A percentile compares a stretch with the other conserved stretches of the same genome.
phyloP scores from a whole-genome alignment of 768 basidiomycete genomes.

The Pholiota microspora region DNA sequence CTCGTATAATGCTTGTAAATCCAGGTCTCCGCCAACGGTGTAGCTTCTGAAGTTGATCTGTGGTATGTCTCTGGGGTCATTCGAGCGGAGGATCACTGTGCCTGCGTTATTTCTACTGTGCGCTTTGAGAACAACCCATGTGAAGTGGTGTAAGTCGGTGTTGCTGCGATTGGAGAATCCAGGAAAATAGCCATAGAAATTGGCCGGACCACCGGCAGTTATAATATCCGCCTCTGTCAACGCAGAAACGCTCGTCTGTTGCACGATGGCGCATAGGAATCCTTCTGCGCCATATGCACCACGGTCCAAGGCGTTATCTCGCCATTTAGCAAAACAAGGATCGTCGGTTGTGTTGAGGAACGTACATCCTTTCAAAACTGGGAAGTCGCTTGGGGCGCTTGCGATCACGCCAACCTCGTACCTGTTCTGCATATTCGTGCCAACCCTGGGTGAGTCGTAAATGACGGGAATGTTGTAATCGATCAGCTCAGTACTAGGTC shows the following conservation, averaged over 20 bases:
- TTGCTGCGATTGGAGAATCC: not conserved
- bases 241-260: not conserved
- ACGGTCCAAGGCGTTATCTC: not conserved
- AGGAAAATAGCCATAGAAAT: not conserved
- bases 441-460: not conserved
- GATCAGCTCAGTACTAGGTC: not conserved
- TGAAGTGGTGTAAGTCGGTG: not conserved
- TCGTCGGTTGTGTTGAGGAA: not conserved
- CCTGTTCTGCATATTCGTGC: not conserved
- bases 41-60: not conserved
- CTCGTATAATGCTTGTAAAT: not conserved
- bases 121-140: not conserved
- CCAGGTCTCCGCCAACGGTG: not conserved
- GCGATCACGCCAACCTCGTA: not conserved
- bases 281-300: not conserved
- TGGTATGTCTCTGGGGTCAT: not conserved
- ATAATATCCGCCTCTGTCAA: not conserved
- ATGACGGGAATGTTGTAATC: not conserved
- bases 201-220: not conserved
- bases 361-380: not conserved
- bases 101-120: not conserved
- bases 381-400: not conserved
- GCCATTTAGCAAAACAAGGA: not conserved
- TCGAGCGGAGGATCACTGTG: not conserved
- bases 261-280: not conserved